Conservation (phyloP, 2,329 filamentous ascomycete species). For the Penicillium sp. region DNA sequence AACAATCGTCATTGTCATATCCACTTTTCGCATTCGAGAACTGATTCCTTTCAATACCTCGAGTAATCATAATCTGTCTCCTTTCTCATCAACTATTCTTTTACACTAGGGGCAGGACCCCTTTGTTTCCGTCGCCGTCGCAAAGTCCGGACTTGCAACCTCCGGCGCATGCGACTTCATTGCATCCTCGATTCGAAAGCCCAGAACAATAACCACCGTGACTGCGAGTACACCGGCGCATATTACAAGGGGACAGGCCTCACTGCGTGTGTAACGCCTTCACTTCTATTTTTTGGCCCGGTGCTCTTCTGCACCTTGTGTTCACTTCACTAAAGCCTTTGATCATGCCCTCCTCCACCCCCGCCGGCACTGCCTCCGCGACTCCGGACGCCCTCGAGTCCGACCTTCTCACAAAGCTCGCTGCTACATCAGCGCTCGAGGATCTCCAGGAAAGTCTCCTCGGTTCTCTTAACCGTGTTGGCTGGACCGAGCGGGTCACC, state of each 20-base stretch:
- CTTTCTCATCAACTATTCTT: conserved; percentile 1
- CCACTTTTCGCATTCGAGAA: conserved; percentile 11
- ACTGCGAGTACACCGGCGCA: not conserved
- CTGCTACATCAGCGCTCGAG: conserved; percentile 47
- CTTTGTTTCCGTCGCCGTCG: conserved; percentile 5
- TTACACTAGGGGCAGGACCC: conserved; percentile 13
- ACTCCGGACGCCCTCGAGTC: conserved; percentile 40
- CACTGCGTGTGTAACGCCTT: no score
- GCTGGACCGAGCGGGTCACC: conserved; percentile 54
- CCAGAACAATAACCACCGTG: not conserved
- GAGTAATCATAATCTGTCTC: conserved; percentile 14
- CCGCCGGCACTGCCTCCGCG: conserved; percentile 17
- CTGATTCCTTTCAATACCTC: conserved; percentile 3
- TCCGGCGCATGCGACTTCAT: conserved; percentile 9
- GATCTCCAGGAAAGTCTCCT: conserved; percentile 52
- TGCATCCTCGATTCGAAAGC: conserved; percentile 4
- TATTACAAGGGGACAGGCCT: no score
- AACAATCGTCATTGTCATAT: conserved; percentile 16
- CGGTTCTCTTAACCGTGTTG: conserved; percentile 51
- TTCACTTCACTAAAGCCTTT: conserved; percentile 5
- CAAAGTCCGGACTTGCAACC: conserved; percentile 3
- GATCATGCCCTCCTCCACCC: conserved; percentile 20
- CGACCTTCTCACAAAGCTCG: conserved; percentile 42
- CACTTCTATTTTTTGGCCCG: not conserved
- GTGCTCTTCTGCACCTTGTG: conserved; percentile 1